A percentile compares a stretch with the other conserved stretches of the same genome.
phyloP scores from a whole-genome alignment of 345 rosid genomes.

The Firmiana major region DNA sequence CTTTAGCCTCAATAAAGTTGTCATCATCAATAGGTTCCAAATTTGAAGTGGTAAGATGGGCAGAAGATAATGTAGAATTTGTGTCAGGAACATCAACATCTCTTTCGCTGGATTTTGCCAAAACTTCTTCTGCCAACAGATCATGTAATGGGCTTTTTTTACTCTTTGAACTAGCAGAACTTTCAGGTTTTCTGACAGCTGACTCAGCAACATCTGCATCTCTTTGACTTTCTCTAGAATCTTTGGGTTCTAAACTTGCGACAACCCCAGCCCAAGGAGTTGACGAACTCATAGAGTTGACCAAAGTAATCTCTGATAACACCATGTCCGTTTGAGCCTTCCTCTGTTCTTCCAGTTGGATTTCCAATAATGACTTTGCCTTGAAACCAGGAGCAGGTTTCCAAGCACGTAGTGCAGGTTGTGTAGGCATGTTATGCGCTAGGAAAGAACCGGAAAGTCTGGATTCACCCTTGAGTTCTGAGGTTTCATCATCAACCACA shows the following conservation, averaged over 20 bases:
- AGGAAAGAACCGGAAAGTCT: slow-evolving; percentile 19
- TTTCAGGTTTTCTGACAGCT: slow-evolving; percentile 38
- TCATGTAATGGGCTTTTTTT: slow-evolving; percentile 74
- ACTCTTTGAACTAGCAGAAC: slow-evolving; percentile 36
- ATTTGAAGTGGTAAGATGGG: slow-evolving; percentile 25
- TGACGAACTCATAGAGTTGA: slow-evolving; percentile 36
- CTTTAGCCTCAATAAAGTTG: slow-evolving; percentile 88
- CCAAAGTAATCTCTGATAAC: slow-evolving; percentile 47
- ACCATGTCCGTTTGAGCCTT: slow-evolving; percentile 51
- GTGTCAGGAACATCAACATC: slow-evolving; percentile 40
- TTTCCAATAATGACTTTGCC: slow-evolving; percentile 90
- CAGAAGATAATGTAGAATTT: slow-evolving; percentile 31
- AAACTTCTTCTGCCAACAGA: slow-evolving; percentile 61
- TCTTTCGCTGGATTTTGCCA: slow-evolving; percentile 45
- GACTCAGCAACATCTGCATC: slow-evolving; percentile 36
- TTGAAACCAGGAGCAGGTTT: slow-evolving; percentile 96
- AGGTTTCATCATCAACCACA: slow-evolving; percentile 30
- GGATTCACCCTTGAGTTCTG: slow-evolving; percentile 39
- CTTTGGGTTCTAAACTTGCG: slow-evolving; percentile 47
- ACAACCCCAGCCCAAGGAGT: slow-evolving; percentile 84
- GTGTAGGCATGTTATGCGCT: slow-evolving; percentile 29
- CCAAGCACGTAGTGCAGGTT: slow-evolving; percentile 68
- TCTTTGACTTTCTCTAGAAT: slow-evolving; percentile 37
- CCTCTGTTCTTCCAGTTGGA: slow-evolving; percentile 92
- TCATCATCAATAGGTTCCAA: slow-evolving; percentile 51